Percentiles rank a stretch among this genome's conserved stretches.
Evolutionary conservation across 2,329 filamentous ascomycete genomes (phyloP).

Genomic region (Phyllachora maydis): DNA sequence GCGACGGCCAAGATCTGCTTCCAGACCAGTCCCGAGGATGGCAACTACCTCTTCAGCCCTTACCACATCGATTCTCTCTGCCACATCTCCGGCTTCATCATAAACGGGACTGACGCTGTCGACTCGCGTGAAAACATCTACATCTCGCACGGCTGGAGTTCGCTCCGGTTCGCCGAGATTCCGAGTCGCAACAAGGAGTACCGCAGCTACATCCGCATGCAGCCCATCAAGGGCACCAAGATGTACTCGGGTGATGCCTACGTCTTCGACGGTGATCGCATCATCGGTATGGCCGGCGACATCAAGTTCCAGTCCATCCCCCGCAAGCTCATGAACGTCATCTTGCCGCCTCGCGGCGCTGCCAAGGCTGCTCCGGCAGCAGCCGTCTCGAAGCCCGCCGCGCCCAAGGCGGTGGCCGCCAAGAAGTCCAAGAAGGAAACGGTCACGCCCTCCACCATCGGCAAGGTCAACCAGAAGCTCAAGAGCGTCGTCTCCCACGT

Average conservation of each 20-base stretch:
- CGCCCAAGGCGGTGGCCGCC: slow-evolving; percentile 10
- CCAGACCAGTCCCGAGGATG: slow-evolving; percentile 23
- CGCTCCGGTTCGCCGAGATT: slow-evolving; percentile 25
- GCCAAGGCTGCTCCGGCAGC: slow-evolving; percentile 14
- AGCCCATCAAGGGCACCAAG: slow-evolving; percentile 26
- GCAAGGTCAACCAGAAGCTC: slow-evolving; percentile 27
- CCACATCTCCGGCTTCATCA: slow-evolving; percentile 38
- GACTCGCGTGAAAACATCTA: slow-evolving; percentile 32
- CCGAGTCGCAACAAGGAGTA: slow-evolving; percentile 24
- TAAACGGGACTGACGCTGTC: slow-evolving; percentile 35
- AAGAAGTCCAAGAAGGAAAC: slow-evolving; percentile 19
- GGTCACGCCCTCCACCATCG: slow-evolving; percentile 22
- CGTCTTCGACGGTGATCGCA: slow-evolving; percentile 27
- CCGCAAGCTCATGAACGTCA: slow-evolving; percentile 42
- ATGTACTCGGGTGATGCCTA: slow-evolving; percentile 32
- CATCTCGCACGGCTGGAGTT: slow-evolving; percentile 39
- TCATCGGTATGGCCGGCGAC: slow-evolving; percentile 27
- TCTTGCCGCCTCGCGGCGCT: slow-evolving; percentile 38
- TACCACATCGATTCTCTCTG: slow-evolving; percentile 38
- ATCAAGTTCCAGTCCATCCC: slow-evolving; percentile 49
- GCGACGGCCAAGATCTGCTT: slow-evolving; percentile 21
- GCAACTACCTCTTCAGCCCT: slow-evolving; percentile 32
- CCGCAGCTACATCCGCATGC: slow-evolving; percentile 36
- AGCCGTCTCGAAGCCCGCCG: slow-evolving; percentile 13
- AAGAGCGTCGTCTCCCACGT: slow-evolving; percentile 22